phyloP scores from a whole-genome alignment of 495 filamentous ascomycete species.

The Hypoxylon lenormandii region DNA sequence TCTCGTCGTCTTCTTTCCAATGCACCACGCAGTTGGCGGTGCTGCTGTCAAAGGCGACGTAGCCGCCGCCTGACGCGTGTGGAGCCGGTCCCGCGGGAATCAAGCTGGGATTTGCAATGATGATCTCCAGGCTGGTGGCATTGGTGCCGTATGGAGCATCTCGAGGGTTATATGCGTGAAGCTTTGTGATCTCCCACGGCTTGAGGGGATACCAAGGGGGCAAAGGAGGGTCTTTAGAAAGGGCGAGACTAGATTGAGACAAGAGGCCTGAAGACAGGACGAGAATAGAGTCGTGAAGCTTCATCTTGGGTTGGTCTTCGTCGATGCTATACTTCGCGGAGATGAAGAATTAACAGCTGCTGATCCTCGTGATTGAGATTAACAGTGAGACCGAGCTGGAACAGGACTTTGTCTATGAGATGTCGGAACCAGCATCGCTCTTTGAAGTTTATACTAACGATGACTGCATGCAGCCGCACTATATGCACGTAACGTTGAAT shows the following conservation, averaged over 20 bases:
- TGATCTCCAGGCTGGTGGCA: conserved; percentile 25
- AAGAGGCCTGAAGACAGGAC: conserved; percentile 7
- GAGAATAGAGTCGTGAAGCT: background rate
- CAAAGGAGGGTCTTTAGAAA: conserved; percentile 26
- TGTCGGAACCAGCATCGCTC: background rate
- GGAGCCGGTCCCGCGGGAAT: conserved; percentile 40
- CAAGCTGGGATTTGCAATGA: conserved; percentile 24
- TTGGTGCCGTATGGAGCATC: conserved; percentile 35
- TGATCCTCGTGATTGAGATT: too few species aligned
- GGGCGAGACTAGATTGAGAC: conserved; percentile 14
- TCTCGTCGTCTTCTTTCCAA: conserved; percentile 30
- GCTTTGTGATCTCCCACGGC: conserved; percentile 30
- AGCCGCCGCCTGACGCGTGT: conserved; percentile 42
- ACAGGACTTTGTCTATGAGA: background rate
- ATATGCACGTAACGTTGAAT: conserved; percentile 25
- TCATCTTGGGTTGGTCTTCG: conserved; percentile 8
- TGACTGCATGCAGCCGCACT: background rate
- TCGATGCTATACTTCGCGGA: too few species aligned
- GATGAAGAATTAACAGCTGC: too few species aligned
- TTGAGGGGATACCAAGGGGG: conserved; percentile 47
- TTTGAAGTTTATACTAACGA: background rate
- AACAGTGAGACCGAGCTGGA: too few species aligned
- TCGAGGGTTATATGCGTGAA: conserved; percentile 26
- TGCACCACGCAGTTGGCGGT: conserved; percentile 36
- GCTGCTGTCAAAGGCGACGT: conserved; percentile 33